Evolutionary conservation across 2,329 filamentous ascomycete genomes (phyloP), one percentile per base, ranked within the genome.

Genomic region (Periconia digitata): DNA sequence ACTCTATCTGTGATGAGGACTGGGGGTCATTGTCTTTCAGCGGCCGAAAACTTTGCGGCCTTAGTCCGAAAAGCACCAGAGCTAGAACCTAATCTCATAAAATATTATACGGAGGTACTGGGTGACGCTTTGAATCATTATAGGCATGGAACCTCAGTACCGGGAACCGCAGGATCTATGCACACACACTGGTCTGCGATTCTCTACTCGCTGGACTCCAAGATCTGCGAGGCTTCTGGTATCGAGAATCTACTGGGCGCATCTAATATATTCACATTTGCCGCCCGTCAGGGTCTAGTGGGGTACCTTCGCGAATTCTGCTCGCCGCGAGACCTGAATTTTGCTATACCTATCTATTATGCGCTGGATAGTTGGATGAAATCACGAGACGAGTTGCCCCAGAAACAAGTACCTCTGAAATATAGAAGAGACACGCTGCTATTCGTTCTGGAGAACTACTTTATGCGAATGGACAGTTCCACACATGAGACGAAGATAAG

Each of bases 1-100:
- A 47, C 23, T 43, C 40, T 53, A 13, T 47, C 50, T 21, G 35
- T 41, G 10, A 17, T 34, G 18, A 46, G 41, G 20, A 42, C 8
- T 6, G 17, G 8, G 13, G 8, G 21, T 17, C 15, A 39, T 39
- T 10, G 21, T 21, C 8, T 12, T 18, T 16, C 13, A 39, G 16
- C n/a, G 6, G n/a, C 8, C 6, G n/a, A 18, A 7, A 17, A 39
- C 20, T 6, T 10, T 18, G 3, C 13, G n/a, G 20, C 36, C 20
- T 20, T 39, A 40, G 8, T 39, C 8, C 37, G 18, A 10, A 22
- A 36, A 6, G 18, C 10, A 8, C 37, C n/a, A 39, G 7, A 39
- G 4, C 18, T 39, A 15, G 7, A 37, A 6, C n/a, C 17, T 6
- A 8, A 8, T 8, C 7, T 37, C 34, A 37, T 37, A 18, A n/a